phyloP scores from a whole-genome alignment of 495 filamentous ascomycete species.

The Articulospora tetracladia region DNA sequence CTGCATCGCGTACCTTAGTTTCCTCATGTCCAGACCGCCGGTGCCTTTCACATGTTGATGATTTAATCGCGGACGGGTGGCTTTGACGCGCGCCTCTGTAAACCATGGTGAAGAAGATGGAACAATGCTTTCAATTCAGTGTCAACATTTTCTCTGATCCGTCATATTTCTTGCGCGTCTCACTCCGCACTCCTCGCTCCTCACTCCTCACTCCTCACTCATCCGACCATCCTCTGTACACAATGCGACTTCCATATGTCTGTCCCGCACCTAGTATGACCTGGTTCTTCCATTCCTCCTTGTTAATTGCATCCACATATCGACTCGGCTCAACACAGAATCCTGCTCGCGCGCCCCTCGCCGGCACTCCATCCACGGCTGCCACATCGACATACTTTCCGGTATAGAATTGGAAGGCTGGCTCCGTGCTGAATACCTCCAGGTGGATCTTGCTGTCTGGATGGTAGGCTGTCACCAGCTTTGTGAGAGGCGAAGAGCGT shows the following conservation, averaged over 20 bases:
- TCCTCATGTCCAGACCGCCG: no score
- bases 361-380: conserved; percentile 54
- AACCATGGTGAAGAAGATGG: no score
- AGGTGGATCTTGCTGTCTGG: conserved; percentile 70
- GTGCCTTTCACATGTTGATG: neutral
- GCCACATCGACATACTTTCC: conserved; percentile 81
- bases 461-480: conserved; percentile 65
- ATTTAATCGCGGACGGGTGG: no score
- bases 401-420: conserved; percentile 95
- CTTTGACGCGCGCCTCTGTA: no score
- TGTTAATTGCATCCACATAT: conserved; percentile 84
- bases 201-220: conserved; percentile 4
- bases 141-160: no score
- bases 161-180: neutral
- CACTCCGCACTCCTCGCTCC: neutral
- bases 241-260: conserved; percentile 70
- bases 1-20: no score
- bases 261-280: conserved; percentile 75
- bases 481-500: conserved; percentile 56
- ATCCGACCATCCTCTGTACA: conserved; percentile 78
- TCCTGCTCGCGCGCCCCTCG: conserved; percentile 61
- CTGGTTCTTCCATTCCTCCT: conserved; percentile 71
- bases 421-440: conserved; percentile 84
- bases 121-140: no score
- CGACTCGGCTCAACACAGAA: conserved; percentile 91